phyloP scores from a whole-genome alignment of 495 filamentous ascomycete genomes.

The Diplogelasinospora grovesii region DNA sequence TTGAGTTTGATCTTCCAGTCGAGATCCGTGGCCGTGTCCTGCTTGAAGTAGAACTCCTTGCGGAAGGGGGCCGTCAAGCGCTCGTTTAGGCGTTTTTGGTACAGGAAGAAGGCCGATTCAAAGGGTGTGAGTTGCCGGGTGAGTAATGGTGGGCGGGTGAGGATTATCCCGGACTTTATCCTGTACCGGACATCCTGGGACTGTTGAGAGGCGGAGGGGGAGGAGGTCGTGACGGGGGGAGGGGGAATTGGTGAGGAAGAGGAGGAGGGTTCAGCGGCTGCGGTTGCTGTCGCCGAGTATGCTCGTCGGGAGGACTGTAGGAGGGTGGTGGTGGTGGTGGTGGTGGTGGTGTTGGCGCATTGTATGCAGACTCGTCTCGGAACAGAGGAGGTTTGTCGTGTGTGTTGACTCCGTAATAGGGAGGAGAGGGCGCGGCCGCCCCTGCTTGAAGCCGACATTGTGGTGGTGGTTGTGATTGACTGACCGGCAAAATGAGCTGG shows the following conservation, averaged over 20 bases:
- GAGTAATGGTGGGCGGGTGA: conserved; percentile 81
- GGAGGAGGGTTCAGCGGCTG: conserved; percentile 2
- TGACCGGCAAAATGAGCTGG: no score
- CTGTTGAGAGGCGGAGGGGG: conserved; percentile 1
- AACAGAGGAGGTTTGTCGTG: no score
- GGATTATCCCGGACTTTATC: conserved; percentile 72
- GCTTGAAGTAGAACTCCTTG: conserved; percentile 93
- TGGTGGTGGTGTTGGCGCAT: conserved; percentile 10
- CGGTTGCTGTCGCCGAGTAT: conserved; percentile 1
- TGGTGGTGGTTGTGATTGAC: no score
- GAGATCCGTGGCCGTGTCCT: conserved; percentile 70
- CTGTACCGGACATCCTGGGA: no score
- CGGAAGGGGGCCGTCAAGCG: conserved; percentile 84
- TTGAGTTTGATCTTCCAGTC: conserved; percentile 87
- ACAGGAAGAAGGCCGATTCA: conserved; percentile 89
- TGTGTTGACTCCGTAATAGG: conserved; percentile 39
- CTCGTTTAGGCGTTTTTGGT: conserved; percentile 95
- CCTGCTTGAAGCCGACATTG: conserved; percentile 47
- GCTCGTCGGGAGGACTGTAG: no score
- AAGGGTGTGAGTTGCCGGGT: conserved; percentile 79
- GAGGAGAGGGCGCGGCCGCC: conserved; percentile 34
- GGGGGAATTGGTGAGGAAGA: background rate
- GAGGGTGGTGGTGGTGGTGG: background rate
- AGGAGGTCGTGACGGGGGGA: conserved; percentile 2
- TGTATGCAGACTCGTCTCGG: conserved; percentile 15